Base-by-base conservation (phyloP, 2,329 filamentous ascomycete genomes). In the Fusarium odoratissimum region DNA sequence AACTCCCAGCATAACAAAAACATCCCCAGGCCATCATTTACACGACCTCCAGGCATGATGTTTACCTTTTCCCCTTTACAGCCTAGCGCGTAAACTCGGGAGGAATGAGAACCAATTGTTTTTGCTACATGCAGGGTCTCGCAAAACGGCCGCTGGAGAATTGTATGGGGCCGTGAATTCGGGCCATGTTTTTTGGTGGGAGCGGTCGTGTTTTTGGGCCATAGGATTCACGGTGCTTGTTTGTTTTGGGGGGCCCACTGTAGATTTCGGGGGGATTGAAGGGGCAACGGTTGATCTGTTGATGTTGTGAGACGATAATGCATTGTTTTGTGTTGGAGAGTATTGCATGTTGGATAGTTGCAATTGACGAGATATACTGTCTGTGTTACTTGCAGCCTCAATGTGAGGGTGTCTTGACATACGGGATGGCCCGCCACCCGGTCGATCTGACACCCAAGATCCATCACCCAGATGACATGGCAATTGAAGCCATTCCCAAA, bases 51-150 rank as follows among this genome's bases (percentile, higher is more conserved):
- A 44, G 55, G 63, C 55, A 64, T 60, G 76, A 81, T 86, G 84
- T 87, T 87, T 87, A 86, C 83, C 80, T 79, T 79, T 81, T 85
- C 75, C 85, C 83, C 75, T 74, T 81, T 72, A 10, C 10, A 30
- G 80, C 81, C 56, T 86, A 84, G 85, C 75, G 78, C 52, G 65
- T 61, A 54, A 57, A 21, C 42, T 72, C 68, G 68, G 76, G 76
- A 76, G 52, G 52, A 31, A 71, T 70, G 42, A 67, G 61, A 78
- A 67, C 78, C 79, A 80, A 80, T 70, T 64, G 60, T 75, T 79
- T 61, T 17, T 25, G 46, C 14, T 11, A 51, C 40, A 58, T 59
- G 66, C 60, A 74, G 76, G 76, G 72, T 78, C 69, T 64, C 45
- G 16, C 70, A 63, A 75, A 72, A 76, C 75, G 56, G 67, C 69